Conservation (phyloP, 352 stramenopile genomes). For the Lagenidium giganteum region DNA sequence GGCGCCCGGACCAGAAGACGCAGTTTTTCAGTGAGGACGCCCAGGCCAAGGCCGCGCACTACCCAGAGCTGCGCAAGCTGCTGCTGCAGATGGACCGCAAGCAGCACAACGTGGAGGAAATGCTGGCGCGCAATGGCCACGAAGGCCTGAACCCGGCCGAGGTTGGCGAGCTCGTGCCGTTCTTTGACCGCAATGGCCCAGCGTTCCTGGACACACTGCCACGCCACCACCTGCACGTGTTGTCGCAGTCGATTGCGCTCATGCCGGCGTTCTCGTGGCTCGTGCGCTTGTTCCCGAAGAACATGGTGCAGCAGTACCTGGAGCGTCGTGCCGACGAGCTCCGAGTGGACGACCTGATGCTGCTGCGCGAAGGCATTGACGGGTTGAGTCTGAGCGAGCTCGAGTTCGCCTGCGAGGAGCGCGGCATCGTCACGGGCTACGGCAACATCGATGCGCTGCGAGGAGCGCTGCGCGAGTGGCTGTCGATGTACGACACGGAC, state of each 20-base stretch:
- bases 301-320: slow-evolving; percentile 30
- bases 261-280: slow-evolving; percentile 43
- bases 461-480: slow-evolving; percentile 44
- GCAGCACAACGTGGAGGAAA: slow-evolving; percentile 30
- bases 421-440: slow-evolving; percentile 48
- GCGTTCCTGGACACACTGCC: slow-evolving; percentile 30
- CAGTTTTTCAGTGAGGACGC: slow-evolving; percentile 57
- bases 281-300: slow-evolving; percentile 31
- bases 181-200: slow-evolving; percentile 31
- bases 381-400: slow-evolving; percentile 50
- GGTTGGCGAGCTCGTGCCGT: slow-evolving; percentile 36
- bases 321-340: slow-evolving; percentile 39
- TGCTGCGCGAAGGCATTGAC: slow-evolving; percentile 49
- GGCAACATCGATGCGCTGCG: slow-evolving; percentile 44
- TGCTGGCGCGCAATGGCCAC: slow-evolving; percentile 18
- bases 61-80: slow-evolving; percentile 36
- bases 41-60: slow-evolving; percentile 29
- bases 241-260: slow-evolving; percentile 34
- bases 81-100: slow-evolving; percentile 46
- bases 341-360: slow-evolving; percentile 49
- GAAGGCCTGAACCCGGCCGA: slow-evolving; percentile 32
- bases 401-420: slow-evolving; percentile 64
- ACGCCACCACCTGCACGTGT: slow-evolving; percentile 26
- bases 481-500: slow-evolving; percentile 62
- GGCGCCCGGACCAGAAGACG: slow-evolving; percentile 58